Evolutionary conservation across 2,329 filamentous ascomycete species (phyloP).

Genomic region (Hawksworthiomyces lignivorus): DNA sequence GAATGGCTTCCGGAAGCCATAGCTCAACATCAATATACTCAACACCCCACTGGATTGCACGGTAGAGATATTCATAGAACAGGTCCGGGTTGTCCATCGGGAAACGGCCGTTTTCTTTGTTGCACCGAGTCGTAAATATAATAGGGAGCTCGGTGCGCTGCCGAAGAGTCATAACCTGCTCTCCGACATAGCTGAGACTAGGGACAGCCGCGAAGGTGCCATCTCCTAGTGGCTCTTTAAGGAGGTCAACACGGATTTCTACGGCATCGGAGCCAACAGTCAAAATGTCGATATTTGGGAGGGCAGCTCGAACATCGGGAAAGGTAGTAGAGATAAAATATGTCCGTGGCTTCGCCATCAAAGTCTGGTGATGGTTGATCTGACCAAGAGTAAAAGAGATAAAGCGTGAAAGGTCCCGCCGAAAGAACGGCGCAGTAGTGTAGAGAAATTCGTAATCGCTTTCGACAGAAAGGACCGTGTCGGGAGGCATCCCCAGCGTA

Average conservation of each 20-base stretch:
- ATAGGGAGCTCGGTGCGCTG: constrained; percentile 84
- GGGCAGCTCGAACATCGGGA: constrained; percentile 71
- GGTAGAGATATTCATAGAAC: constrained; percentile 72
- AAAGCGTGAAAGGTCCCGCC: constrained; percentile 70
- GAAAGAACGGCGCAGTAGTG: constrained; percentile 61
- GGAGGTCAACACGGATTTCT: constrained; percentile 74
- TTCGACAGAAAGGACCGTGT: constrained; percentile 53
- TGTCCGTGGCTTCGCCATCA: constrained; percentile 70
- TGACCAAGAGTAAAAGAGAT: constrained; percentile 74
- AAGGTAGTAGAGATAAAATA: constrained; percentile 87
- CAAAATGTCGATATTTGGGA: constrained; percentile 79
- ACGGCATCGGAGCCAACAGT: constrained; percentile 82
- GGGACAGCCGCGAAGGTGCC: constrained; percentile 59
- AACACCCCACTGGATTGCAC: constrained; percentile 80
- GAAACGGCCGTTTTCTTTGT: constrained; percentile 73
- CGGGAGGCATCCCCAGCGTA: constrained; percentile 61
- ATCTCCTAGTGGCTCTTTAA: constrained; percentile 61
- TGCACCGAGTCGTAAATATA: constrained; percentile 80
- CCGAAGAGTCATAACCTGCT: constrained; percentile 76
- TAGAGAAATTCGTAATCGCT: constrained; percentile 88
- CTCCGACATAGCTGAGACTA: constrained; percentile 74
- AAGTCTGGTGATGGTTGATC: constrained; percentile 66
- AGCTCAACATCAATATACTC: constrained; percentile 87
- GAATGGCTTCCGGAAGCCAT: constrained; percentile 73
- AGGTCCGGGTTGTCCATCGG: constrained; percentile 72